A percentile compares a stretch with the other conserved stretches of the same genome.
Conservation (phyloP, 441 rosid species). For the Mallotus repandus region DNA sequence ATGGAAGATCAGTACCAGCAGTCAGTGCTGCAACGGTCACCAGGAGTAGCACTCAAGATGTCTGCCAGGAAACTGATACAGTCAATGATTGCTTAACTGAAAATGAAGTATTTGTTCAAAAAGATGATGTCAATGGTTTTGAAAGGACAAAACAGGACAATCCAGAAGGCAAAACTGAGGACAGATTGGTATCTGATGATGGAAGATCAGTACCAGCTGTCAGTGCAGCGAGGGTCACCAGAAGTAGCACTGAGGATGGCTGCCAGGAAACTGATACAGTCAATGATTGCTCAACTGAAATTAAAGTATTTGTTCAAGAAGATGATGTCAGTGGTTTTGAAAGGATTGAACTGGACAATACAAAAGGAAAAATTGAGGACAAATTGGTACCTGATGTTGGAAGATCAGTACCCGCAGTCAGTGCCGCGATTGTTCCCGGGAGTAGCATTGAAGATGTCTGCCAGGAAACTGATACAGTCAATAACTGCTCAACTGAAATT, state of each 20-base stretch:
- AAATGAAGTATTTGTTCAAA: constrained; percentile 17
- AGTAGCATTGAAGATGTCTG: not conserved
- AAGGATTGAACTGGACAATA: constrained; percentile 10
- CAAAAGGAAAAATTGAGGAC: not conserved
- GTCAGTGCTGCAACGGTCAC: not conserved
- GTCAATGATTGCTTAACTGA: constrained; percentile 17
- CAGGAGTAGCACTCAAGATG: not conserved
- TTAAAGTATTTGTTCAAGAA: constrained; percentile 14
- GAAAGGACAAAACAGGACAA: constrained; percentile 12
- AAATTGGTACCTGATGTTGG: constrained; percentile 10
- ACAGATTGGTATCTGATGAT: constrained; percentile 8
- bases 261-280: constrained; percentile 16
- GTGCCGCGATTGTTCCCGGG: not conserved
- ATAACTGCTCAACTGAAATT: constrained; percentile 16
- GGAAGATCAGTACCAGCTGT: constrained; percentile 14
- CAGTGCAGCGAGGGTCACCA: not conserved
- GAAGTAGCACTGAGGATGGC: not conserved
- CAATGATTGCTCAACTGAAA: constrained; percentile 19
- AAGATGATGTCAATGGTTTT: constrained; percentile 12
- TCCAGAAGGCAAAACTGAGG: constrained; percentile 1
- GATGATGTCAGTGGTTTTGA: constrained; percentile 16
- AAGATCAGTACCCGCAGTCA: constrained; percentile 11
- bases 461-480: constrained; percentile 16
- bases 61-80: constrained; percentile 15
- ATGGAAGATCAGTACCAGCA: constrained; percentile 12